Evolutionary conservation across 352 stramenopile genomes (phyloP), one percentile per base, ranked within the genome.

Genomic region (Pythium oligandrum): DNA sequence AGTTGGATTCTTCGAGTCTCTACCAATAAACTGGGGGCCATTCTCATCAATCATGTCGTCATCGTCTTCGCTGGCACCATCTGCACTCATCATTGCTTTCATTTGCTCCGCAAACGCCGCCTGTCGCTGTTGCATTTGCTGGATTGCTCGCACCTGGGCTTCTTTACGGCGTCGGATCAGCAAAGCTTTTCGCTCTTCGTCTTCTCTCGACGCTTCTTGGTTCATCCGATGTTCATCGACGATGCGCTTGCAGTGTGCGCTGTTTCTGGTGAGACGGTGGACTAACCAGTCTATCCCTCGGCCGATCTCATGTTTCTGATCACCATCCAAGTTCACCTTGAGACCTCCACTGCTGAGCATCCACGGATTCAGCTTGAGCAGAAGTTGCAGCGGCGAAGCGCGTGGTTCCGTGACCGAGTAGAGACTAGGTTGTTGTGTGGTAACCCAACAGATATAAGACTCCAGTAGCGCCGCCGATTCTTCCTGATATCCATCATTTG

Each of bases 231-330:
- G 72, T 38, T 79, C 55, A 36, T 87, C 66, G 3, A 88, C 73
- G 4, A 80, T 44, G 26, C 40, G 55, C 35, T 71, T 63, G 35
- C 77, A 92, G 10, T 59, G 50, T 9, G 49, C 57, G 52, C 75
- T 72, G 33, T 85, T 63, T 26, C 77, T 74, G 10, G 75, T 75
- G 4, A 90, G 48, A 0, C 82, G 68, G 55, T 88, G 82, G n/a
- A 90, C 52, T 10, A 92, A 51, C 82, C 82, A 92, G 55, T 92
- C 82, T 34, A 92, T 71, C 0, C 76, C 82, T 42, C 82, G 78
- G 12, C 82, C 82, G 47, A 90, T 84, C 61, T 92, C 82, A 54
- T 92, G 82, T 53, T 92, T 92, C 48, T 90, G 82, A 55, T 92
- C 82, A 8, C 82, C 82, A 43, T 92, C 82, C 31, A 92, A 50